Base-by-base conservation (phyloP, 192 early-diverging fungal genomes). In the Linnemannia elongata region DNA sequence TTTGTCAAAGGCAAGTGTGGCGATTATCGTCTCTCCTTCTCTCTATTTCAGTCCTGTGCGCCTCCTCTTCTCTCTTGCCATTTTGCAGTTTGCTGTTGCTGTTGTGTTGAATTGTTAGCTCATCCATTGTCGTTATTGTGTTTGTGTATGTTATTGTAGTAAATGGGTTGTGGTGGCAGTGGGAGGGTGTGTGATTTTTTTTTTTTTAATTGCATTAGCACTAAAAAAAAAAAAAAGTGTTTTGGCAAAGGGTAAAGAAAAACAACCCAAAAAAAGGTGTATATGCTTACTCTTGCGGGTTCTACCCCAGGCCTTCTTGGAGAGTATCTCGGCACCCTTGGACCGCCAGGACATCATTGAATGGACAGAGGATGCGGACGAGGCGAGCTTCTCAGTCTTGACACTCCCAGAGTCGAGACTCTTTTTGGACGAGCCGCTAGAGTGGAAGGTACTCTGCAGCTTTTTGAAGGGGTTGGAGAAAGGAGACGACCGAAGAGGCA, bases 391-490 rank as follows among this genome's bases (percentile, higher is more conserved):
- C 39, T 87, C 85, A 49, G 78, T 47, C 35, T 77, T 73, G 10
- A 30, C 17, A 7, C 52, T 33, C 3, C 69, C 70, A 30, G 35
- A 27, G 39, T 72, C 69, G 27, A 66, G n/a, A 44, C 55, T 80
- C 71, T 74, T 80, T n/a, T 80, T 80, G 5, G 68, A 74, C 30
- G 42, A 54, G 10, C 60, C 60, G 22, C 57, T 72, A n/a, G 27
- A 24, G 22, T 84, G 76, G 68, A 86, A 75, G 9, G 78, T 77
- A 35, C 55, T 47, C 39, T 86, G 83, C 7, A 87, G 71, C 39
- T 87, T 87, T 71, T 87, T 87, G 75, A 87, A 87, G 10, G 85
- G 85, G 68, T 87, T 87, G 6, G 85, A 87, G 76, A 87, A 87
- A 10, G 68, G 69, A 42, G 75, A 63, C 17, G 84, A 77, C 4